A percentile compares a stretch with the other conserved stretches of the same genome.
These are phyloP conservation scores for Fusarium paranaense DNA, from an alignment of 2,329 filamentous ascomycete genomes.

Conservation along the genomic window DNA sequence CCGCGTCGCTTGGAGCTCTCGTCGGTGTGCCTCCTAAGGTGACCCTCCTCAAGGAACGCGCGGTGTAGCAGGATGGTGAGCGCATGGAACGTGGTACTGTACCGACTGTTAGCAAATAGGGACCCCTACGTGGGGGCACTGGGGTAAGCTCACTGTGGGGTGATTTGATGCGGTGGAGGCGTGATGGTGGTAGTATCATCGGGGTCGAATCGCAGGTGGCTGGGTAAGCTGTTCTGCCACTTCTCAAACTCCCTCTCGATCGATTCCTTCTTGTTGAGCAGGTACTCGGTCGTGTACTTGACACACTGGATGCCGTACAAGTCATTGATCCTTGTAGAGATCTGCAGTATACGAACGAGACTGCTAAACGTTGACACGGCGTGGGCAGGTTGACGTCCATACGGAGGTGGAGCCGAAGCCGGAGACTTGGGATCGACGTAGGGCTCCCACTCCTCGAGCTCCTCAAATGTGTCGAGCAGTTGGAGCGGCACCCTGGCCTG, in stretches of 20 bases:
- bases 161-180: conserved; percentile 46
- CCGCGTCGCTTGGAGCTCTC: conserved; percentile 40
- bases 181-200: conserved; percentile 42
- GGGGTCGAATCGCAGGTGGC: conserved; percentile 44
- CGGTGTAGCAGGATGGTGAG: conserved; percentile 59
- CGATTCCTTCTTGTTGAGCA: conserved; percentile 41
- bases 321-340: conserved; percentile 45
- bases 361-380: conserved; percentile 46
- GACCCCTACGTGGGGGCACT: not conserved
- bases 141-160: conserved; percentile 42
- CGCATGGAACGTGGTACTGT: conserved; percentile 52
- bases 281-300: conserved; percentile 43
- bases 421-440: conserved; percentile 47
- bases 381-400: conserved; percentile 45
- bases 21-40: conserved; percentile 45
- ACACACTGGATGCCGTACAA: conserved; percentile 44
- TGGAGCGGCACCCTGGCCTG: conserved; percentile 48
- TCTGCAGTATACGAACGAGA: conserved; percentile 44
- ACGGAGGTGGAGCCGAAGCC: conserved; percentile 39
- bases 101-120: conserved; percentile 10
- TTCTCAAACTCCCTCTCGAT: conserved; percentile 44
- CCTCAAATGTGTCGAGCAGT: conserved; percentile 49
- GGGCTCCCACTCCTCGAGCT: conserved; percentile 50
- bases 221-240: conserved; percentile 41
- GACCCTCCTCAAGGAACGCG: conserved; percentile 54